Base-by-base conservation (phyloP, 2,329 filamentous ascomycete species). In the Colletotrichum musicola region DNA sequence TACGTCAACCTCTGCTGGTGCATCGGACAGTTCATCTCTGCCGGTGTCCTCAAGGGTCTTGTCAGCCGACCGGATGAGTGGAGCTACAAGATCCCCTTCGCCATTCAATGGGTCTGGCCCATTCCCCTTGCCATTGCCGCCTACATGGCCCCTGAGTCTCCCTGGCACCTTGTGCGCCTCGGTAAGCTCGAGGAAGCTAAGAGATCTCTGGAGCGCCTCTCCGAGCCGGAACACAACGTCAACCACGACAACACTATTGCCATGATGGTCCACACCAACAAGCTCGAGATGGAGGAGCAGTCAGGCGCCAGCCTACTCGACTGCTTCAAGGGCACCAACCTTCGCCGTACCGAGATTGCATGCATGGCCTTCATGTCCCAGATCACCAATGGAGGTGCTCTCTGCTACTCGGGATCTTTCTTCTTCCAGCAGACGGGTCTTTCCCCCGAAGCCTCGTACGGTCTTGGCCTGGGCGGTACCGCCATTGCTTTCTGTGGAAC, bases 361-460 rank as follows among this genome's bases (percentile, higher is more conserved):
- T 80, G 79, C 71, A 77, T 82, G 76, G 67, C 76, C 16, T 82
- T 82, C 73, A 65, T 81, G 44, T 80, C 77, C 1, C 83, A 85
- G 69, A 81, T 82, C 71, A 79, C 79, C 5, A 77, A 80, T 63
- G 80, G 83, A 14, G 78, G 78, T 46, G 77, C 79, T 14, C 75
- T 82, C 27, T 80, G 79, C 73, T 83, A 83, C 70, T 79, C 74
- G 10, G 79, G 80, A 12, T 80, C 80, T 27, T 85, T 83, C 77
- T 85, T 85, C 75, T 84, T 83, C 75, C 77, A 81, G 51, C 81
- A 83, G 71, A 78, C 82, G 1, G 83, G 84, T 55, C 78, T 84
- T 56, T 66, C 75, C 38, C 67, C 77, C 35, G 71, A 74, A 4
- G 74, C 78, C 3, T 77, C 81, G 0, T 84, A 83, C 70, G 78